Conservation (phyloP, 495 filamentous ascomycete genomes). For the Parmelia sp. region DNA sequence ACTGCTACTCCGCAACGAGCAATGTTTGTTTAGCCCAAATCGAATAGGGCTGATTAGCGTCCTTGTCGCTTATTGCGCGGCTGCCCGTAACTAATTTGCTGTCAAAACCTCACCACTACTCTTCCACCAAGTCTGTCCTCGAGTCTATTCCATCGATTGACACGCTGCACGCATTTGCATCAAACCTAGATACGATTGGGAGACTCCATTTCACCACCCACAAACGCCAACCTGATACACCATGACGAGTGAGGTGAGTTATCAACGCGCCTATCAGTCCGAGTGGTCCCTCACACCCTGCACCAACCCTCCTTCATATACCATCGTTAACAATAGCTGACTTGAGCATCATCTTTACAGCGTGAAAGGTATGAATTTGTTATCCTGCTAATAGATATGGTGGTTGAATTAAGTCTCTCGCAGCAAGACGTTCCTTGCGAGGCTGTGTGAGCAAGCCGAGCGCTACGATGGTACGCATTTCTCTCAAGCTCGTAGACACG, state of each 20-base stretch:
- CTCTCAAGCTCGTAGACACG: not conserved
- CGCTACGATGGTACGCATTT: conserved; percentile 84
- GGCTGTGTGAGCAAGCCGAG: conserved; percentile 99
- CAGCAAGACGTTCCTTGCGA: conserved; percentile 99
- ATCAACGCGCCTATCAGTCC: conserved; percentile 25
- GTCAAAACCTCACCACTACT: conserved; percentile 15
- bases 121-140: conserved; percentile 9
- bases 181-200: not conserved
- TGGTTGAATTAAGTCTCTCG: conserved; percentile 36
- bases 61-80: conserved; percentile 17
- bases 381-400: conserved; percentile 26
- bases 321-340: conserved; percentile 25
- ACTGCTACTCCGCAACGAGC: not conserved
- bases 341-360: conserved; percentile 40
- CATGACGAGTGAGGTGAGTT: conserved; percentile 66
- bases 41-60: conserved; percentile 17
- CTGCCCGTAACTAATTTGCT: conserved; percentile 18
- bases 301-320: not conserved
- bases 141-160: conserved; percentile 9
- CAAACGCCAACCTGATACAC: conserved; percentile 27
- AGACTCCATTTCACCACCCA: not conserved
- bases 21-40: not conserved
- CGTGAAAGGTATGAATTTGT: conserved; percentile 71
- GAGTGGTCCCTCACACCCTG: not conserved
- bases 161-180: conserved; percentile 5